phyloP scores from a whole-genome alignment of 495 filamentous ascomycete genomes.

The Trichoderma parareesei region DNA sequence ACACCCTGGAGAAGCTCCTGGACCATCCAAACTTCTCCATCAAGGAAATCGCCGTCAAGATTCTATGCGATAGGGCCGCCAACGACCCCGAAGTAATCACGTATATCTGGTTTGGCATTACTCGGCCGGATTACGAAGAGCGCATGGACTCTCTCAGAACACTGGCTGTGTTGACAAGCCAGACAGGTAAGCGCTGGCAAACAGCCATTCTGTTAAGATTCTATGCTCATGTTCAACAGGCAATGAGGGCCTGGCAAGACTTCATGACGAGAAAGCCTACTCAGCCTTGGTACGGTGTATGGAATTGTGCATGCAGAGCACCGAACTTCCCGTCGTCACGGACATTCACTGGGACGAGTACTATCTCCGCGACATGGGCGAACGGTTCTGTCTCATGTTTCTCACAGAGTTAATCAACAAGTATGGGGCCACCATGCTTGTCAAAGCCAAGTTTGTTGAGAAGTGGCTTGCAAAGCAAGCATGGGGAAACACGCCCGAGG shows the following conservation, averaged over 20 bases:
- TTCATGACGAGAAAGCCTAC: constrained; percentile 37
- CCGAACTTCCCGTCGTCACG: constrained; percentile 40
- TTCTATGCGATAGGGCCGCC: constrained; percentile 43
- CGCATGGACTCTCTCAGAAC: constrained; percentile 41
- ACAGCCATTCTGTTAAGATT: not conserved
- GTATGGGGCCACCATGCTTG: constrained; percentile 31
- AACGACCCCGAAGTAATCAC: constrained; percentile 37
- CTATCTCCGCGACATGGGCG: constrained; percentile 41
- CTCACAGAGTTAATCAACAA: constrained; percentile 35
- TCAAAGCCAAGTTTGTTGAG: constrained; percentile 44
- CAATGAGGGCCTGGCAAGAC: constrained; percentile 21
- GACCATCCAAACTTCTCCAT: constrained; percentile 46
- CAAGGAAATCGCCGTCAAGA: constrained; percentile 43
- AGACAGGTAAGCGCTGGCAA: constrained; percentile 9
- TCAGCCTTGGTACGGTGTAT: constrained; percentile 44
- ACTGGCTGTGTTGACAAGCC: constrained; percentile 30
- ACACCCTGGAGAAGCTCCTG: constrained; percentile 43
- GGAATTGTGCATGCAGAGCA: constrained; percentile 38
- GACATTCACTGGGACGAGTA: constrained; percentile 44
- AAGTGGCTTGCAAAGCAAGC: constrained; percentile 49
- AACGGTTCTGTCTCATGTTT: constrained; percentile 43
- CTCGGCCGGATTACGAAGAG: constrained; percentile 39
- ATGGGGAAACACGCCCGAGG: constrained; percentile 39
- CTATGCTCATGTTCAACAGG: not conserved
- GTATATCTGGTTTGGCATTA: constrained; percentile 41